Evolutionary conservation across 2,329 filamentous ascomycete species (phyloP), one percentile per base, ranked within the genome.

Genomic region (Verticillium klebahnii): DNA sequence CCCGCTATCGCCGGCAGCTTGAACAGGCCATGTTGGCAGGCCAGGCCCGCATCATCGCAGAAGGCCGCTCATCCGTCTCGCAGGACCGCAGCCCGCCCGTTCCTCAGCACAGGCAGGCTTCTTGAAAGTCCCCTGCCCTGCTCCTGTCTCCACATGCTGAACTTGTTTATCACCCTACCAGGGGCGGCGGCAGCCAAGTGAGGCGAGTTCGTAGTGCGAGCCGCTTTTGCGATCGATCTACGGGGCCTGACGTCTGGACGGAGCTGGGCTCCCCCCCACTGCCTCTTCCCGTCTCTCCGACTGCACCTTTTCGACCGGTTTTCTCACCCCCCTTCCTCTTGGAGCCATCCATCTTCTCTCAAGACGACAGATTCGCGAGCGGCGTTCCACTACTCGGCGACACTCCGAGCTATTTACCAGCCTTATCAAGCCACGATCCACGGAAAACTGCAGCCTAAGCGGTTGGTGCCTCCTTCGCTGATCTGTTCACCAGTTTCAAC

Each of bases 161-260:
- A 12, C 36, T 17, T 50, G n/a, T 17, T 45, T 19, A 4, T 12
- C 11, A 12, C 19, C 8, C 8, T 23, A n/a, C 45, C 45, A 23
- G 45, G 45, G 45, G n/a, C 45, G 45, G 39, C n/a, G 34, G 34
- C 39, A 45, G 39, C 45, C 45, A 50, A 50, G 45, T 23, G 8
- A 56, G 55, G 29, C 55, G 34, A 56, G 25, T 56, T 19, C 40
- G 45, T 40, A 55, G 32, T 55, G 45, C 40, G 58, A 60, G 45
- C 40, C 58, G 58, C 58, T 39, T 19, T 19, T 50, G 57, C 57
- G 57, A 58, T 58, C 57, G 57, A 58, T 58, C 39, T 58, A 32
- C 56, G 17, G 34, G 56, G 36, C 45, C 45, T 50, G 45, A 25
- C 45, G 45, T 50, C 45, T 50, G 45, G 19, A n/a, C 14, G 37